Evolutionary conservation across 495 filamentous ascomycete species (phyloP).

Genomic region (Penicillium subrubescens): DNA sequence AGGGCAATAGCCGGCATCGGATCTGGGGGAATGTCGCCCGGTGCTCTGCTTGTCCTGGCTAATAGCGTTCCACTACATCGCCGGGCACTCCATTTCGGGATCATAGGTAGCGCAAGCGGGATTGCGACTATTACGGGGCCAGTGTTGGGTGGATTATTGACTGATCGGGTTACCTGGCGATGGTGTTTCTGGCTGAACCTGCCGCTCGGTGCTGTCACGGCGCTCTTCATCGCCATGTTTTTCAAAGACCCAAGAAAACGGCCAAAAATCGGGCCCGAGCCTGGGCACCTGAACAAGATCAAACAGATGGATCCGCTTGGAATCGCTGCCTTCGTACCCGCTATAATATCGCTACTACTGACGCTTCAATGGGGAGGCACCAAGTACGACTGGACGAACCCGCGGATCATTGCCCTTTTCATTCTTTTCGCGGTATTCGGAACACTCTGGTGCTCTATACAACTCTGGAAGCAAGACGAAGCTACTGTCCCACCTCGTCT

Average conservation of each 20-base stretch:
- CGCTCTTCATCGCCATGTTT: slow-evolving; percentile 58
- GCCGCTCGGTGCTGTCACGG: slow-evolving; percentile 67
- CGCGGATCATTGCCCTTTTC: slow-evolving; percentile 69
- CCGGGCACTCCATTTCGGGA: slow-evolving; percentile 71
- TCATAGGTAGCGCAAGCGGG: slow-evolving; percentile 80
- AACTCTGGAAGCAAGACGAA: slow-evolving; percentile 68
- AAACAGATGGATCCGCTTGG: slow-evolving; percentile 70
- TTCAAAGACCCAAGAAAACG: slow-evolving; percentile 57
- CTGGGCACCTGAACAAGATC: slow-evolving; percentile 43
- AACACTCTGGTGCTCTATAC: slow-evolving; percentile 60
- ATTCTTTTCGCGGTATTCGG: slow-evolving; percentile 66
- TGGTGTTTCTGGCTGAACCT: slow-evolving; percentile 70
- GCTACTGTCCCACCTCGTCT: slow-evolving; percentile 79
- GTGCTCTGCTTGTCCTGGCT: slow-evolving; percentile 78
- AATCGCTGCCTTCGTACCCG: slow-evolving; percentile 67
- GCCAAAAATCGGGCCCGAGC: slow-evolving; percentile 41
- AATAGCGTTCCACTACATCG: slow-evolving; percentile 71
- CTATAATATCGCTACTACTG: slow-evolving; percentile 70
- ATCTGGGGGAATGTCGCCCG: slow-evolving; percentile 78
- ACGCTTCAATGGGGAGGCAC: slow-evolving; percentile 86
- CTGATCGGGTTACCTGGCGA: slow-evolving; percentile 59
- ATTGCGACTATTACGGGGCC: slow-evolving; percentile 78
- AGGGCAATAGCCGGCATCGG: slow-evolving; percentile 84
- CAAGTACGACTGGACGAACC: slow-evolving; percentile 64
- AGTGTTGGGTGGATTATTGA: slow-evolving; percentile 61